Evolutionary conservation across 2,329 filamentous ascomycete species (phyloP).

Genomic region (Cladosporium sp.): DNA sequence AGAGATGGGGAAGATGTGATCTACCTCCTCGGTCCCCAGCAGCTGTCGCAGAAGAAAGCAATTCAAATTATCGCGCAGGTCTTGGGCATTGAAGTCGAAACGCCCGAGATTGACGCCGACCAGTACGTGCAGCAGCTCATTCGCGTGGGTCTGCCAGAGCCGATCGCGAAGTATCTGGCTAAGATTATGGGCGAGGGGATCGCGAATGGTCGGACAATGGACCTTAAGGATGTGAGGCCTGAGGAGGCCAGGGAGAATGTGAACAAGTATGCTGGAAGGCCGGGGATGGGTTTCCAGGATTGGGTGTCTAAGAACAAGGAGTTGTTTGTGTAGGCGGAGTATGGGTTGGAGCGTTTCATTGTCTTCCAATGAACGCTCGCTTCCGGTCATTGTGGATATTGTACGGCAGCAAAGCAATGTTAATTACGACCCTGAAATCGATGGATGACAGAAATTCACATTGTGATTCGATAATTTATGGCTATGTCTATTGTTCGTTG

Average conservation of each 20-base stretch:
- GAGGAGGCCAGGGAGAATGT: slow-evolving; percentile 28
- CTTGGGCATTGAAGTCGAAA: slow-evolving; percentile 29
- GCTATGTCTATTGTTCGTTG: too few relatives aligned
- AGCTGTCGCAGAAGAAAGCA: slow-evolving; percentile 29
- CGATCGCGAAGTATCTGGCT: slow-evolving; percentile 18
- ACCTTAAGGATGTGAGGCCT: neutral
- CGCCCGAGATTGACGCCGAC: slow-evolving; percentile 8
- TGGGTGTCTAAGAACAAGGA: slow-evolving; percentile 31
- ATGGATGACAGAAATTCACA: too few relatives aligned
- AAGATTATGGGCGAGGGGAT: neutral
- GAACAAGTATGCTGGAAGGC: slow-evolving; percentile 29
- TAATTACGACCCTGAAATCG: too few relatives aligned
- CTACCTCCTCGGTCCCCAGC: slow-evolving; percentile 35
- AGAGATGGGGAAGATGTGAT: slow-evolving; percentile 29
- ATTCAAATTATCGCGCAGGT: slow-evolving; percentile 26
- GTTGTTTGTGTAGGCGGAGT: slow-evolving; percentile 13
- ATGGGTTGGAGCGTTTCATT: too few relatives aligned
- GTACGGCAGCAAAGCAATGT: too few relatives aligned
- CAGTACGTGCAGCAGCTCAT: slow-evolving; percentile 18
- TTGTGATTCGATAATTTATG: too few relatives aligned
- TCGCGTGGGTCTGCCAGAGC: slow-evolving; percentile 11
- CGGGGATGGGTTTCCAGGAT: slow-evolving; percentile 29
- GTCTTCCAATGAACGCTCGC: too few relatives aligned
- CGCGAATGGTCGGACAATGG: neutral
- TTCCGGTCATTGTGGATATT: too few relatives aligned